Evolutionary conservation across 75 land plant genomes (phyloP).

Genomic region (Gnetum montanum): DNA sequence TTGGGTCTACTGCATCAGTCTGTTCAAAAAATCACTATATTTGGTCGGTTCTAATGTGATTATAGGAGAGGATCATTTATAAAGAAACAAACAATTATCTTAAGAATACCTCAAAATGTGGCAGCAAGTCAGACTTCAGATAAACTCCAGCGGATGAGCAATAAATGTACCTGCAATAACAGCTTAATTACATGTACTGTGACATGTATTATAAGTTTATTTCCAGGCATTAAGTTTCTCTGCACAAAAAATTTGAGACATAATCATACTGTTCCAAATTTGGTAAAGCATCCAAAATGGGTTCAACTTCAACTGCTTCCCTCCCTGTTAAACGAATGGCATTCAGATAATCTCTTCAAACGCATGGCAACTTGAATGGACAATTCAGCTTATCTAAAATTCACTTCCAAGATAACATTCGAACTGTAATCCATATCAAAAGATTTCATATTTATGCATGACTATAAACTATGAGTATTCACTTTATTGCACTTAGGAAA

Average conservation of each 20-base stretch:
- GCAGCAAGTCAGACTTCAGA: conserved; percentile 80
- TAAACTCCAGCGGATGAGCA: conserved; percentile 99
- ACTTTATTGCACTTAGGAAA: no score
- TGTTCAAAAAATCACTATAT: no score
- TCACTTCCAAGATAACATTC: no score
- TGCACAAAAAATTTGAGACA: background rate
- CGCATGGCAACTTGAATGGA: no score
- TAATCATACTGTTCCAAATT: conserved; percentile 76
- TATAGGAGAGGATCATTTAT: background rate
- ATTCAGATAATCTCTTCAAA: background rate
- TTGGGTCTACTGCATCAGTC: conserved; percentile 96
- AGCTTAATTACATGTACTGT: conserved; percentile 1
- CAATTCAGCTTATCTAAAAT: no score
- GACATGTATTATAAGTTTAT: conserved; percentile 5
- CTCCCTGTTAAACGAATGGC: conserved; percentile 50
- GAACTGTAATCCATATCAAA: no score
- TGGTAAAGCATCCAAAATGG: conserved; percentile 90
- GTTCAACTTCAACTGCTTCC: conserved; percentile 87
- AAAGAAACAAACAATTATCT: background rate
- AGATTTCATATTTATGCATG: no score
- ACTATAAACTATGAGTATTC: no score
- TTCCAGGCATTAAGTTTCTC: background rate
- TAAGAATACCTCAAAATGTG: conserved; percentile 76
- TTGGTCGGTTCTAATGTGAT: no score
- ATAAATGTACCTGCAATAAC: conserved; percentile 73